A percentile compares a stretch with the other conserved stretches of the same genome.
phyloP scores from a whole-genome alignment of 2,329 filamentous ascomycete genomes.

The Chaetomium sp. region DNA sequence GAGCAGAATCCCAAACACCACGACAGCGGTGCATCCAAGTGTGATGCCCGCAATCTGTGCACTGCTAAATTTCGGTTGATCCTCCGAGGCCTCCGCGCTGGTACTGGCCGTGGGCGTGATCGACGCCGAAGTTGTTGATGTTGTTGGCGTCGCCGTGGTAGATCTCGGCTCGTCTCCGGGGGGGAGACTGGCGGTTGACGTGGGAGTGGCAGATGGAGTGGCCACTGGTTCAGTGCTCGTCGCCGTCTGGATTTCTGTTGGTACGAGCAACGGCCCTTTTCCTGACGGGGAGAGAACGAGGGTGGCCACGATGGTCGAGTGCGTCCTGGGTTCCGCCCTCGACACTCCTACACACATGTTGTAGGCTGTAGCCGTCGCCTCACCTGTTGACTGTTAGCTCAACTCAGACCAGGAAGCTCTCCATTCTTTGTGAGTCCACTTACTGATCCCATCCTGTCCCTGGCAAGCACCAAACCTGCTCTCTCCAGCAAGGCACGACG shows the following conservation, averaged over 20 bases:
- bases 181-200: conserved; percentile 21
- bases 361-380: conserved; percentile 53
- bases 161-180: conserved; percentile 13
- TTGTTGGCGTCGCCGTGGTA: conserved; percentile 15
- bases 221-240: conserved; percentile 22
- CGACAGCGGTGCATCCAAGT: conserved; percentile 54
- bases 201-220: conserved; percentile 53
- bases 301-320: conserved; percentile 60
- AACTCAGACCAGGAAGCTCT: neutral
- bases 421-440: conserved; percentile 29
- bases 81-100: neutral
- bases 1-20: conserved; percentile 51
- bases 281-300: conserved; percentile 46
- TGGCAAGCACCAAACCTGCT: conserved; percentile 54
- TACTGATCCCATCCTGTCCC: conserved; percentile 46
- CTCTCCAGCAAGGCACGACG: conserved; percentile 66
- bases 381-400: conserved; percentile 39
- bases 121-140: neutral
- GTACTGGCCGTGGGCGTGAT: conserved; percentile 15
- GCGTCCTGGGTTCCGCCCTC: conserved; percentile 58
- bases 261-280: conserved; percentile 41
- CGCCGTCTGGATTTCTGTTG: conserved; percentile 27
- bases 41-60: conserved; percentile 61
- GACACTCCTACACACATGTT: conserved; percentile 58
- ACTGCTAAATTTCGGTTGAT: conserved; percentile 38